Percentiles rank a stretch among this genome's conserved stretches.
Evolutionary conservation across 208 protist genomes (phyloP).

Genomic region (Leishmania lainsoni): DNA sequence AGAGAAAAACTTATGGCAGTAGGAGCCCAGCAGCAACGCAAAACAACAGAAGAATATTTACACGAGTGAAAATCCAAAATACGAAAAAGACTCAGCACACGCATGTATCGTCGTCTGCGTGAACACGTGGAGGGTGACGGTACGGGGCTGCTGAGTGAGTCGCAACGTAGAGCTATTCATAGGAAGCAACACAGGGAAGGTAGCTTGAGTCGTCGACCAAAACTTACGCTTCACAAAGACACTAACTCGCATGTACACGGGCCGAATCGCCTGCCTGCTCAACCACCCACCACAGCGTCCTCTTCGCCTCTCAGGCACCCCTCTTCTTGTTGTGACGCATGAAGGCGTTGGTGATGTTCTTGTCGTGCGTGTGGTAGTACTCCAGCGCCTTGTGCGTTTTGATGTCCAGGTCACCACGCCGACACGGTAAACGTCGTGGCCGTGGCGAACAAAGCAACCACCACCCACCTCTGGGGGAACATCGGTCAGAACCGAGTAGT

Average conservation of each 20-base stretch:
- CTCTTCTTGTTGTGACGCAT: slow-evolving; percentile 2
- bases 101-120: background rate
- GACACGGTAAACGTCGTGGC: slow-evolving; percentile 43
- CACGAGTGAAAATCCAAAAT: background rate
- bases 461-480: slow-evolving; percentile 12
- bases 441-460: slow-evolving; percentile 25
- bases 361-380: slow-evolving; percentile 63
- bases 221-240: background rate
- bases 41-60: background rate
- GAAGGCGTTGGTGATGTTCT: slow-evolving; percentile 48
- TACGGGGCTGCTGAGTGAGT: background rate
- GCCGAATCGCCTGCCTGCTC: background rate
- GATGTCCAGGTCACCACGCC: slow-evolving; percentile 73
- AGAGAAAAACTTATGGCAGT: slow-evolving; percentile 6
- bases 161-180: background rate
- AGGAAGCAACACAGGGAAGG: background rate
- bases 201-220: background rate
- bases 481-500: background rate
- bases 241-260: background rate
- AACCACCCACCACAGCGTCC: background rate
- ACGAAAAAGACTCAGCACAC: background rate
- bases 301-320: background rate
- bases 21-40: background rate
- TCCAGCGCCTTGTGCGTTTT: slow-evolving; percentile 72
- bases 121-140: background rate